Percentiles rank a stretch among this genome's conserved stretches.
phyloP scores from a whole-genome alignment of 1,139 yeast species.

The Spencermartinsiella ligniputridi region DNA sequence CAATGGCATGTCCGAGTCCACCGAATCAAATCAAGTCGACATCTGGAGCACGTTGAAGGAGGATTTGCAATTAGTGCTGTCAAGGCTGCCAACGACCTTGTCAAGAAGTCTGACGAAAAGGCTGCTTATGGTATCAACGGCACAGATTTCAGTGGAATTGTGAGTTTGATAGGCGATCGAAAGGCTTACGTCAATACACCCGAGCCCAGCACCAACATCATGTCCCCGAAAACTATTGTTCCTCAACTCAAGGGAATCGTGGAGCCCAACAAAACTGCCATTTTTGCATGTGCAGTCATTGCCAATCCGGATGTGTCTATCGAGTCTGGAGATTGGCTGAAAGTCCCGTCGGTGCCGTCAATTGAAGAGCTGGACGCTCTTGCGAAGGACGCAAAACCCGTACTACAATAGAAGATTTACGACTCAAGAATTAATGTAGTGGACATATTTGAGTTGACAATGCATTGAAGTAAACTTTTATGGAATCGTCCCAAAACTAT shows the following conservation, averaged over 20 bases:
- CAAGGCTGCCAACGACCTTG: slow-evolving; percentile 13
- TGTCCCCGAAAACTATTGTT: slow-evolving; percentile 16
- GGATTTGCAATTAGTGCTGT: slow-evolving; percentile 21
- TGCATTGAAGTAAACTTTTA: too few species aligned
- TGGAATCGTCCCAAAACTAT: too few species aligned
- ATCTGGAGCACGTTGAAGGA: slow-evolving; percentile 18
- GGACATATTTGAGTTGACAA: too few species aligned
- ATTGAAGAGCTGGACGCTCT: slow-evolving; percentile 11
- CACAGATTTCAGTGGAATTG: slow-evolving; percentile 19
- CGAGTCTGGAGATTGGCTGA: slow-evolving; percentile 12
- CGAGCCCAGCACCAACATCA: slow-evolving; percentile 16
- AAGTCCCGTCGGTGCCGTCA: slow-evolving; percentile 13
- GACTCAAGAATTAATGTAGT: too few species aligned
- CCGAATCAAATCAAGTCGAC: slow-evolving; percentile 18
- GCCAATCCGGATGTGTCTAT: slow-evolving; percentile 13
- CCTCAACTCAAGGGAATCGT: slow-evolving; percentile 18
- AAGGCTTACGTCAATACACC: slow-evolving; percentile 13
- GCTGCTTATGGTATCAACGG: slow-evolving; percentile 10
- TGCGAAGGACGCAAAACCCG: neutral
- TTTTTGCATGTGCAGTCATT: slow-evolving; percentile 15
- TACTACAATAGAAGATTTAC: neutral
- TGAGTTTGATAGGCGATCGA: slow-evolving; percentile 14
- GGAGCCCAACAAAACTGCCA: slow-evolving; percentile 12
- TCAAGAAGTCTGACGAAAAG: slow-evolving; percentile 3
- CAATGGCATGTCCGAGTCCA: slow-evolving; percentile 29